A percentile compares a stretch with the other conserved stretches of the same genome.
These are phyloP conservation scores for Penicillium manginii DNA, from an alignment of 495 filamentous ascomycete species.

Conservation along the genomic window DNA sequence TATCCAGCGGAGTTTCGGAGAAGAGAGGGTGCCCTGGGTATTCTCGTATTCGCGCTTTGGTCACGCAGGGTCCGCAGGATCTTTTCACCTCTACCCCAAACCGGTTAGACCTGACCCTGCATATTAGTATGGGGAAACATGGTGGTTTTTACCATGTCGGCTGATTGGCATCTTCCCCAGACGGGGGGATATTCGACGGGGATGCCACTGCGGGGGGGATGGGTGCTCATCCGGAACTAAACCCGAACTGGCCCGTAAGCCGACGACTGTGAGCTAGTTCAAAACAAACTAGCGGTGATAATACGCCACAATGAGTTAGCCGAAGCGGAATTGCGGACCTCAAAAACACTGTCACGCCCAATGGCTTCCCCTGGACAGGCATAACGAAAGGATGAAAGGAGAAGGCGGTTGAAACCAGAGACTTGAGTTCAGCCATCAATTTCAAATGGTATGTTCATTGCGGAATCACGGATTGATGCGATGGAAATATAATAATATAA, in stretches of 20 bases:
- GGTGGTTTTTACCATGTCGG: not conserved
- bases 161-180: not conserved
- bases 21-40: not conserved
- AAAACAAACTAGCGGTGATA: not conserved
- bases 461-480: slow-evolving; percentile 6
- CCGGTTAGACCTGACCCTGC: not conserved
- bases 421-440: not conserved
- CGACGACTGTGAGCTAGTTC: not conserved
- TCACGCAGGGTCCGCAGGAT: not conserved
- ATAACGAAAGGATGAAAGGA: not conserved
- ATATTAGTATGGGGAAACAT: not conserved
- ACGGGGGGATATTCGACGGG: not conserved
- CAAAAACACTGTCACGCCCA: not conserved
- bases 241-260: not conserved
- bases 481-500: slow-evolving; percentile 2
- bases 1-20: slow-evolving; percentile 16
- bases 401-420: not conserved
- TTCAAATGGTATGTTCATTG: not conserved
- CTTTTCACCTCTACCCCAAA: not conserved
- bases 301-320: not conserved
- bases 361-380: not conserved
- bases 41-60: not conserved
- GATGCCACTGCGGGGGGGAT: not conserved
- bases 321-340: not conserved
- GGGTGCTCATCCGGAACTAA: not conserved